phyloP scores from a whole-genome alignment of 2,329 filamentous ascomycete genomes.

The Magnaporthiopsis incrustans region DNA sequence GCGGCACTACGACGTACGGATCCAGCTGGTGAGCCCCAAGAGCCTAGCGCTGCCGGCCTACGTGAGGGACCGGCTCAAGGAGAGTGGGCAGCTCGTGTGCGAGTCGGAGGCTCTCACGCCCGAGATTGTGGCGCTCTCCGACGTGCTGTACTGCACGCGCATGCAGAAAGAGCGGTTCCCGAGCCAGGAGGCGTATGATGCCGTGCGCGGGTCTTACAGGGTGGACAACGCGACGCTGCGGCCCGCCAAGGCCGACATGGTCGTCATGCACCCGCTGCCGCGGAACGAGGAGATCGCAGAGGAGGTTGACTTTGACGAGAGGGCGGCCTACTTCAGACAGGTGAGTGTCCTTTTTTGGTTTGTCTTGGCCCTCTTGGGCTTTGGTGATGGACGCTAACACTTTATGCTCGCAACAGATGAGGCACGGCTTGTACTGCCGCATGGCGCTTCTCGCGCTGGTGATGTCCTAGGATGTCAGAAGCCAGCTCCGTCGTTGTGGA shows the following conservation, averaged over 20 bases:
- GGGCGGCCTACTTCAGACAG: slow-evolving; percentile 98
- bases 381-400: slow-evolving; percentile 30
- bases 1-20: slow-evolving; percentile 87
- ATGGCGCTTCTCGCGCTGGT: slow-evolving; percentile 96
- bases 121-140: slow-evolving; percentile 76
- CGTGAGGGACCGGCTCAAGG: slow-evolving; percentile 63
- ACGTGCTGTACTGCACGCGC: slow-evolving; percentile 94
- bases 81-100: slow-evolving; percentile 66
- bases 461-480: slow-evolving; percentile 43
- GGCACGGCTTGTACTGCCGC: slow-evolving; percentile 93
- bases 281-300: slow-evolving; percentile 88
- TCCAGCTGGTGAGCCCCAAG: slow-evolving; percentile 84
- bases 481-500: not conserved
- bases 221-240: slow-evolving; percentile 87
- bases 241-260: slow-evolving; percentile 85
- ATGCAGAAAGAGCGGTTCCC: slow-evolving; percentile 95
- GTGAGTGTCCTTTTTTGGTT: slow-evolving; percentile 46
- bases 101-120: slow-evolving; percentile 75
- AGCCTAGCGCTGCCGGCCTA: slow-evolving; percentile 68
- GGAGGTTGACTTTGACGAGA: slow-evolving; percentile 95
- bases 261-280: slow-evolving; percentile 92
- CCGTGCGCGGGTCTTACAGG: slow-evolving; percentile 79
- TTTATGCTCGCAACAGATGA: slow-evolving; percentile 58
- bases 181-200: slow-evolving; percentile 72
- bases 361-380: not conserved